Conservation (phyloP, 129 eudicot species). For the Helianthus annuus region HanXRQr2.0-SUNRISE NC_035434.2:165538401-165538900, state of each 20-base stretch:
- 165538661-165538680: constrained; percentile 90
- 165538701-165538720: constrained; percentile 71
- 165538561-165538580: constrained; percentile 23
- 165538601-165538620: constrained; percentile 96
- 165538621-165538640: constrained; percentile 97
- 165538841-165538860: constrained; percentile 94
- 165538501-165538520: too few species aligned
- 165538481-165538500: too few species aligned
- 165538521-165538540: background rate
- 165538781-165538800: constrained; percentile 6
- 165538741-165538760: constrained; percentile 61
- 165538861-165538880: constrained; percentile 32
- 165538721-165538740: constrained; percentile 81
- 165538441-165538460: too few species aligned
- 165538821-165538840: constrained; percentile 99
- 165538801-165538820: constrained; percentile 68
- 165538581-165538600: constrained; percentile 94
- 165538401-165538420: too few species aligned
- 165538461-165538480: too few species aligned
- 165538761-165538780: constrained; percentile 5
- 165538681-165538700: constrained; percentile 59
- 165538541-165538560: constrained; percentile 9
- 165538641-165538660: constrained; percentile 87
- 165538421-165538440: too few species aligned
- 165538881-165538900: too few species aligned